Percentiles rank a stretch among this genome's conserved stretches.
Conservation (phyloP, 108 stramenopile species). For the Chaetoceros muelleri region DNA sequence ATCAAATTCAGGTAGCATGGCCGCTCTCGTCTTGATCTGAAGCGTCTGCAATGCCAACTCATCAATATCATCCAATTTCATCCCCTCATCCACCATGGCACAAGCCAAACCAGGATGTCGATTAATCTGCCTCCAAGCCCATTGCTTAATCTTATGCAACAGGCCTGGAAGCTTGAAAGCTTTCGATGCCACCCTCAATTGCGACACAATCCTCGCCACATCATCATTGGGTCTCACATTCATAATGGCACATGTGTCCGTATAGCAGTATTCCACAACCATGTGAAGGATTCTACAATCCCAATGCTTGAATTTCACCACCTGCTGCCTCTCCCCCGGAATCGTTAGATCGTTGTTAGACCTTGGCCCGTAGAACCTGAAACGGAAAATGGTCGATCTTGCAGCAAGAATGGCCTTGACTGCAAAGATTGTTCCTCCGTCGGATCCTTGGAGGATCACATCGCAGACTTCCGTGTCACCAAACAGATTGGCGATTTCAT, state of each 20-base stretch:
- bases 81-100: background rate
- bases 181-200: background rate
- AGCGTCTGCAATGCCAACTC: background rate
- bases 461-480: background rate
- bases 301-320: background rate
- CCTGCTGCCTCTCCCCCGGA: background rate
- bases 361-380: background rate
- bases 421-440: background rate
- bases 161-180: background rate
- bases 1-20: background rate
- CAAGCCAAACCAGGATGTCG: background rate
- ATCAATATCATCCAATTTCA: background rate
- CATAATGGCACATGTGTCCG: background rate
- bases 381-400: background rate
- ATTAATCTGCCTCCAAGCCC: background rate
- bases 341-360: background rate
- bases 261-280: background rate
- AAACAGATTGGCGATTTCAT: background rate
- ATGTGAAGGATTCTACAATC: background rate
- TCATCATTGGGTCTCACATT: background rate
- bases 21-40: background rate
- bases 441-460: background rate
- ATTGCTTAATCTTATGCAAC: background rate
- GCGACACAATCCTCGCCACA: background rate
- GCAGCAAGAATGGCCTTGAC: background rate